Percentiles rank a stretch among this genome's conserved stretches.
These are phyloP conservation scores for Aspergillus costaricaensis DNA, from an alignment of 2,329 filamentous ascomycete genomes.

Conservation along the genomic window DNA sequence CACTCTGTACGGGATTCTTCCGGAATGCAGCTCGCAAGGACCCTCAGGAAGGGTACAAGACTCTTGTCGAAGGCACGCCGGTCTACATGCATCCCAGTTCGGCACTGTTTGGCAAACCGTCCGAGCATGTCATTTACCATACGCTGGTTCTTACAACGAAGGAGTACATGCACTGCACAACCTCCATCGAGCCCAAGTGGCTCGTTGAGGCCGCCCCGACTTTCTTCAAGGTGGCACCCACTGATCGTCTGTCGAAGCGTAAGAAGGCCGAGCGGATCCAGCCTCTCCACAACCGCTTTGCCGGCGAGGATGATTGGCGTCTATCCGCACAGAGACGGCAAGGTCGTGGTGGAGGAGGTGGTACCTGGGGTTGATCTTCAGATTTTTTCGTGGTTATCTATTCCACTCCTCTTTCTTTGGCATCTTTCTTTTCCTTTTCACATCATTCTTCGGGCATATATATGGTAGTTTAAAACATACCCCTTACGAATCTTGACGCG, in stretches of 20 bases:
- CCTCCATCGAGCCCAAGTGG: conserved; percentile 89
- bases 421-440: neutral
- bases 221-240: conserved; percentile 96
- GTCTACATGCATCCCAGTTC: conserved; percentile 93
- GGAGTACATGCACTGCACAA: conserved; percentile 97
- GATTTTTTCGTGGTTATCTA: neutral
- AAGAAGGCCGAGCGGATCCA: conserved; percentile 94
- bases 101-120: conserved; percentile 90
- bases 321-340: conserved; percentile 83
- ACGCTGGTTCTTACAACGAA: conserved; percentile 60
- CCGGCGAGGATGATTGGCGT: conserved; percentile 92
- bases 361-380: conserved; percentile 72
- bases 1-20: conserved; percentile 93
- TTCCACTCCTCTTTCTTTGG: neutral
- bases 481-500: conserved; percentile 1
- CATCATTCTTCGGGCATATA: conserved; percentile 5
- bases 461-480: conserved; percentile 14
- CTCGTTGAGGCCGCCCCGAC: conserved; percentile 96
- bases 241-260: conserved; percentile 81
- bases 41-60: conserved; percentile 96
- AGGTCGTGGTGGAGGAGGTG: conserved; percentile 82
- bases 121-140: conserved; percentile 95
- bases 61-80: conserved; percentile 88
- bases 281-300: conserved; percentile 90
- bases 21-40: conserved; percentile 93